Base-by-base conservation (phyloP, 176 grass and related monocot genomes). In the Chloris gayana region DNA sequence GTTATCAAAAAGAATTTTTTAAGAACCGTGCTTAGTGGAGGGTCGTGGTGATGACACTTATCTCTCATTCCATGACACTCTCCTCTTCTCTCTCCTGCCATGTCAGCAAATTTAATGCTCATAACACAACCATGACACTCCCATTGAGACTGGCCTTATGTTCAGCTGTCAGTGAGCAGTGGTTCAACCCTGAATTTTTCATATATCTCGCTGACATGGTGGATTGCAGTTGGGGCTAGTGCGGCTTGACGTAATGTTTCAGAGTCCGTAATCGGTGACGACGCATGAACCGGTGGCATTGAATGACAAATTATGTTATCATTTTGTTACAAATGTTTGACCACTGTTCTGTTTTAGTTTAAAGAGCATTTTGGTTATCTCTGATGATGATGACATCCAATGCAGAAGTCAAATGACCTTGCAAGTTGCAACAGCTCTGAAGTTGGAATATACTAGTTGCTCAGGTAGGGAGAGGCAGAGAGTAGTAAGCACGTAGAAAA, bases 301-400 rank as follows among this genome's bases (percentile, higher is more conserved):
- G 33, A 82, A 64, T 51, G 70, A 39, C 2, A 49, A 2, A 17
- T 0, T 65, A 27, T 35, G 13, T 37, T 83, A 22, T 11, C 61
- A 72, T 77, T 71, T 64, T 71, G 64, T 22, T 56, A 7, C 1
- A 56, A 59, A 59, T 62, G 50, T 83, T 78, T 77, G 85, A 76
- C 57, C 21, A 26, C 44, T 70, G 34, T 49, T 54, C 44, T 70
- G 34, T 49, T 64, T 64, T 82, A 18, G 25, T 46, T 56, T 26
- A 29, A 56, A 35, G 0, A 64, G 29, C 33, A 14, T 32, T 65
- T 73, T 39, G 64, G 39, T 60, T 51, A 39, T 9, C 53, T 6
- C 41, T 72, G 21, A 53, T 77, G 73, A 46, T 44, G 73, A 29
- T n/a, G 14, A 22, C 67, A 72, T 72, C 67, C 3, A 10, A 49